A percentile compares a stretch with the other conserved stretches of the same genome.
These are phyloP conservation scores for Citropsis articulata DNA, from an alignment of 345 rosid genomes.

Conservation along the genomic window DNA sequence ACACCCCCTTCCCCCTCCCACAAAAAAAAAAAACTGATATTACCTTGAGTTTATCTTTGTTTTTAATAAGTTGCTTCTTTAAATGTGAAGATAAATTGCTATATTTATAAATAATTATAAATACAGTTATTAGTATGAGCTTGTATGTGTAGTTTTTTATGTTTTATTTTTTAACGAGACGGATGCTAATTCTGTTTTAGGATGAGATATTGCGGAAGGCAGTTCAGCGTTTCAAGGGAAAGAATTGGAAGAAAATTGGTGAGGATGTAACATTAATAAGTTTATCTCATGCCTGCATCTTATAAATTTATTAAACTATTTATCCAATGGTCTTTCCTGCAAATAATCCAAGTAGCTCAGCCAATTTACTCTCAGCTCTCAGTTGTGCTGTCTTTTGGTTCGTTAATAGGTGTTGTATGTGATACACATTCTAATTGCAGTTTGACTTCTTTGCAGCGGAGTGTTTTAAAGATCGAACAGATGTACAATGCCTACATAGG, in stretches of 20 bases:
- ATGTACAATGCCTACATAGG: constrained; percentile 99
- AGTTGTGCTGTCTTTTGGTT: not conserved
- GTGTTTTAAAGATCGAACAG: constrained; percentile 98
- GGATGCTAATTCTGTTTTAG: constrained; percentile 34
- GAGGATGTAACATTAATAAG: constrained; percentile 2
- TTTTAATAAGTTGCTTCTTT: not conserved
- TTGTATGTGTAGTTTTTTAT: not conserved
- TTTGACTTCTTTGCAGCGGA: constrained; percentile 63
- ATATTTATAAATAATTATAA: no score
- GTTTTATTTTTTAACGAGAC: not conserved
- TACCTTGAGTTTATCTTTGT: not conserved
- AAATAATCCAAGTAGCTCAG: not conserved
- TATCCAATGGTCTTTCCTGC: not conserved
- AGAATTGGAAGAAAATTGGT: constrained; percentile 99
- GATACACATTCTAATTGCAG: constrained; percentile 25
- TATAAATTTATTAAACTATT: not conserved
- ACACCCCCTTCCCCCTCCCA: not conserved
- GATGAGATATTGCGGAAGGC: constrained; percentile 92
- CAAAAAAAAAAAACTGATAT: not conserved
- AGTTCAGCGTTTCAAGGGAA: constrained; percentile 92
- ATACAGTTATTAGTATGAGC: not conserved
- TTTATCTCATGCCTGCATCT: not conserved
- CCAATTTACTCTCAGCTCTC: not conserved
- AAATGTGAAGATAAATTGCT: not conserved
- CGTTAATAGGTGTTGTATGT: not conserved